A percentile compares a stretch with the other conserved stretches of the same genome.
These are phyloP conservation scores for Apiotrichum veenhuisii DNA, from an alignment of 1,284 basidiomycete genomes.

Conservation along the genomic window DNA sequence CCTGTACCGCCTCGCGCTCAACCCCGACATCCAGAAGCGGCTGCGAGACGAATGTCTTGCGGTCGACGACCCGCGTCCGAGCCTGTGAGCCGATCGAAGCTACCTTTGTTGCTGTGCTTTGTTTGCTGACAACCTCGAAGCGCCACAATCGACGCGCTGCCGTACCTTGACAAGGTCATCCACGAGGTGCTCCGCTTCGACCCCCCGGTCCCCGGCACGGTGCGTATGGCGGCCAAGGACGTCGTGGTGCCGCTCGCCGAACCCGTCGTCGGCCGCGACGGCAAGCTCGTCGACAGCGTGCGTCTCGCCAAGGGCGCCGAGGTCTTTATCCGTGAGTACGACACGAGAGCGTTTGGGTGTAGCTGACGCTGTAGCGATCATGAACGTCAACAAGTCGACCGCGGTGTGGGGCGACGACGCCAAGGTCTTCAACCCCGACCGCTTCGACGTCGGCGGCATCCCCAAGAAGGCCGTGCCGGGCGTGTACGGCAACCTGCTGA, in stretches of 20 bases:
- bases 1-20: slow-evolving; percentile 62
- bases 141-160: slow-evolving; percentile 49
- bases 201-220: slow-evolving; percentile 64
- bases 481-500: slow-evolving; percentile 61
- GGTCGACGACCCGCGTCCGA: slow-evolving; percentile 41
- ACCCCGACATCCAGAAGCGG: slow-evolving; percentile 56
- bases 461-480: slow-evolving; percentile 56
- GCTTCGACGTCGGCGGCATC: slow-evolving; percentile 21
- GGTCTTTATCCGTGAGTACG: slow-evolving; percentile 43
- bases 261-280: slow-evolving; percentile 47
- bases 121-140: background rate
- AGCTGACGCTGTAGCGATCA: slow-evolving; percentile 33
- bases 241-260: slow-evolving; percentile 60
- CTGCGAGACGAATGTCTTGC: slow-evolving; percentile 60
- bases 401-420: slow-evolving; percentile 69
- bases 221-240: slow-evolving; percentile 58
- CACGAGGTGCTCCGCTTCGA: slow-evolving; percentile 65
- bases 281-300: slow-evolving; percentile 43
- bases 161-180: slow-evolving; percentile 62
- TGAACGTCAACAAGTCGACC: slow-evolving; percentile 60
- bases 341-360: slow-evolving; percentile 19
- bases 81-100: background rate
- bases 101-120: too few relatives aligned
- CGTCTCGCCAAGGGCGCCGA: slow-evolving; percentile 36
- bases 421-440: slow-evolving; percentile 54